A percentile compares a stretch with the other conserved stretches of the same genome.
Conservation (phyloP, 306 rosid species). For the Malus asiatica region DNA sequence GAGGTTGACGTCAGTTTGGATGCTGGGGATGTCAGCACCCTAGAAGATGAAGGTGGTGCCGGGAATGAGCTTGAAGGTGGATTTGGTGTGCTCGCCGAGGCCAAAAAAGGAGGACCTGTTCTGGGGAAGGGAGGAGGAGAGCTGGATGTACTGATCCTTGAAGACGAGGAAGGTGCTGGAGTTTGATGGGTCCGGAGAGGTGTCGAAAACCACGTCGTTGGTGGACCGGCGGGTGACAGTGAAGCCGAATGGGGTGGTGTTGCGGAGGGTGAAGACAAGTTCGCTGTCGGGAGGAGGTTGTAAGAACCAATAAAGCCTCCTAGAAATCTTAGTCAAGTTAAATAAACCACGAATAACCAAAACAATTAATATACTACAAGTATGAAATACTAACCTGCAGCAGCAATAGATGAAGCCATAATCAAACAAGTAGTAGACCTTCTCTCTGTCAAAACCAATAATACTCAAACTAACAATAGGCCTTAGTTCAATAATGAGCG, state of each 20-base stretch:
- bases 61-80: constrained; percentile 47
- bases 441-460: too few relatives aligned
- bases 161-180: constrained; percentile 43
- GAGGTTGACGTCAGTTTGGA: constrained; percentile 41
- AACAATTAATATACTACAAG: too few relatives aligned
- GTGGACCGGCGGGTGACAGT: constrained; percentile 51
- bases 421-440: too few relatives aligned
- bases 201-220: constrained; percentile 43
- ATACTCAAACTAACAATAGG: too few relatives aligned
- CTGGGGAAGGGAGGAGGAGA: constrained; percentile 58
- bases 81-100: constrained; percentile 64
- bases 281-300: constrained; percentile 24
- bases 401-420: too few relatives aligned
- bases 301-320: too few relatives aligned
- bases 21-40: constrained; percentile 45
- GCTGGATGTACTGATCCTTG: constrained; percentile 67
- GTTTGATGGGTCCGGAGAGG: constrained; percentile 32
- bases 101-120: constrained; percentile 53
- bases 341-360: too few relatives aligned
- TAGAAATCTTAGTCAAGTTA: too few relatives aligned
- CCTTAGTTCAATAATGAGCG: too few relatives aligned
- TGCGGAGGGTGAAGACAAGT: constrained; percentile 46
- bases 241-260: constrained; percentile 69
- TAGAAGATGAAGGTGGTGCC: constrained; percentile 45
- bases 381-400: too few relatives aligned